Conservation (phyloP, 2,329 filamentous ascomycete species). For the Xylariales sp. region DNA sequence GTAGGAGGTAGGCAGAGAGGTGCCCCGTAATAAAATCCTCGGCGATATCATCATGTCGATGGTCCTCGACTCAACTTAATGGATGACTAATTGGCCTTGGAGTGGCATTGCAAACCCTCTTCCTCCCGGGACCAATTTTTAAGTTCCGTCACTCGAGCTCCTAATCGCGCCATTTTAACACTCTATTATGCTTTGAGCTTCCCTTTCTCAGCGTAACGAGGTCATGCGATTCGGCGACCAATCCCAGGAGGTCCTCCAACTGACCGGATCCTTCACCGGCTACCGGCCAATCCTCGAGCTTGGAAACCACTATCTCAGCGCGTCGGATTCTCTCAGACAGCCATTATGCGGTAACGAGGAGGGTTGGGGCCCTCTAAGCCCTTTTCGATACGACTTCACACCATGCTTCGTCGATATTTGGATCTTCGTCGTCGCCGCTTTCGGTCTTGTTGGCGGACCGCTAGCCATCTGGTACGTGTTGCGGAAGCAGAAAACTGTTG, state of each 20-base stretch:
- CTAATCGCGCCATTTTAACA: conserved; percentile 47
- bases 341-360: conserved; percentile 88
- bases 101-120: conserved; percentile 17
- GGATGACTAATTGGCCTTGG: conserved; percentile 35
- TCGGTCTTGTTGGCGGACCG: conserved; percentile 81
- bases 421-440: conserved; percentile 80
- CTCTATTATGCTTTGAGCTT: conserved; percentile 48
- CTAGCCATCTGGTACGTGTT: conserved; percentile 84
- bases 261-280: conserved; percentile 72
- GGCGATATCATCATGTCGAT: conserved; percentile 34
- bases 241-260: conserved; percentile 61
- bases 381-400: conserved; percentile 90
- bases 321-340: conserved; percentile 65
- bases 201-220: conserved; percentile 39
- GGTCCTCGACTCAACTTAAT: conserved; percentile 15
- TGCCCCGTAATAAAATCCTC: conserved; percentile 18
- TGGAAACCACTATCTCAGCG: conserved; percentile 70
- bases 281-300: conserved; percentile 63
- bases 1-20: neutral
- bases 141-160: conserved; percentile 43
- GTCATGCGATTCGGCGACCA: conserved; percentile 55
- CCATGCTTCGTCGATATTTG: conserved; percentile 97
- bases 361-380: conserved; percentile 95
- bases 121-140: conserved; percentile 16
- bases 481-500: conserved; percentile 72